phyloP scores from a whole-genome alignment of 164 flowering plant species.

The Sedum album region DNA sequence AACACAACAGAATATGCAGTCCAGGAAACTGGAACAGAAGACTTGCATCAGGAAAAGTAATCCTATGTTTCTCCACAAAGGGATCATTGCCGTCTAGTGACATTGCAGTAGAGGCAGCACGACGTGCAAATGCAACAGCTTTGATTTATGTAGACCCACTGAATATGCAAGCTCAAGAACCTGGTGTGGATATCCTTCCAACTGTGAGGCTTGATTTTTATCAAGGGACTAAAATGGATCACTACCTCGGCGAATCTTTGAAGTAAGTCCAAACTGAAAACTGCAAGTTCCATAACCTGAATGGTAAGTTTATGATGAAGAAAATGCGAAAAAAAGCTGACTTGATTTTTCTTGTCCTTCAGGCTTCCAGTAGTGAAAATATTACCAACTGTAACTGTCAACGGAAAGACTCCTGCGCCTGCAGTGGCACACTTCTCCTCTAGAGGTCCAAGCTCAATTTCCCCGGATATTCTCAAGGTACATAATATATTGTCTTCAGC shows the following conservation, averaged over 20 bases:
- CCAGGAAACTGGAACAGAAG: conserved; percentile 16
- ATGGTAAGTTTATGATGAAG: no score
- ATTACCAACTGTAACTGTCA: conserved; percentile 29
- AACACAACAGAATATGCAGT: conserved; percentile 26
- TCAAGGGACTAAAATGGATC: conserved; percentile 39
- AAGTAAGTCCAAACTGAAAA: conserved; percentile 19
- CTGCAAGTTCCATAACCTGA: no score
- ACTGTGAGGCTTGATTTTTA: conserved; percentile 30
- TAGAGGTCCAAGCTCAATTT: conserved; percentile 62
- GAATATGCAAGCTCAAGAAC: conserved; percentile 26
- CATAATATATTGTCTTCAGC: neutral
- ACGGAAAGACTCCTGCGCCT: conserved; percentile 48
- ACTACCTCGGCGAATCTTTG: conserved; percentile 21
- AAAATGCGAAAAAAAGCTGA: neutral
- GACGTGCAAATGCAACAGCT: conserved; percentile 29
- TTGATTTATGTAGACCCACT: conserved; percentile 39
- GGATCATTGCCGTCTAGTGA: conserved; percentile 20
- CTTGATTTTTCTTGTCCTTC: conserved; percentile 2
- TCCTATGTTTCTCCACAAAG: conserved; percentile 47
- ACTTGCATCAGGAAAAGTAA: conserved; percentile 23
- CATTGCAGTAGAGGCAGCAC: conserved; percentile 30
- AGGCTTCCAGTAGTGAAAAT: conserved; percentile 32
- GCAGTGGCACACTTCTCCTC: conserved; percentile 53
- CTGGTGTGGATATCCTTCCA: conserved; percentile 40
- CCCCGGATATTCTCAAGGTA: conserved; percentile 73